Evolutionary conservation across 495 filamentous ascomycete genomes (phyloP).

Genomic region (Hypoxylon fuscum): DNA sequence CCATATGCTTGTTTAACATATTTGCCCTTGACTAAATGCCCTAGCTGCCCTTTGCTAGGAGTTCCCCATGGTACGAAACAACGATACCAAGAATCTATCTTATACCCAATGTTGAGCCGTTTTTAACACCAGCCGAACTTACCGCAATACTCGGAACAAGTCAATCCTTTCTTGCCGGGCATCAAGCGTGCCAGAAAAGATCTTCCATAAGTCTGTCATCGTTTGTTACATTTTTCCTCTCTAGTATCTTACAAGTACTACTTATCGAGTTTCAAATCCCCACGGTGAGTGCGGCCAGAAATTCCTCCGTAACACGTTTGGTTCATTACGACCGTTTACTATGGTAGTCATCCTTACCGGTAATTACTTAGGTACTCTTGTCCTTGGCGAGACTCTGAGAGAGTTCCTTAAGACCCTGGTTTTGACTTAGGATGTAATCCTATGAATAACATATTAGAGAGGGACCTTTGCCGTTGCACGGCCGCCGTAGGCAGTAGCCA

Average conservation of each 20-base stretch:
- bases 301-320: neutral
- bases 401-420: conserved; percentile 6
- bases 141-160: too few relatives aligned
- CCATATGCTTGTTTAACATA: too few relatives aligned
- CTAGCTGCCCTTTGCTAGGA: too few relatives aligned
- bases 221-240: neutral
- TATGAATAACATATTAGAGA: conserved; percentile 2
- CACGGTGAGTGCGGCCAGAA: neutral
- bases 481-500: neutral
- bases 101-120: too few relatives aligned
- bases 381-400: neutral
- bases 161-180: too few relatives aligned
- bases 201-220: too few relatives aligned
- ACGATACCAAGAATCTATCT: too few relatives aligned
- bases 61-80: too few relatives aligned
- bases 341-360: too few relatives aligned
- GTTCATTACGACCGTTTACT: neutral
- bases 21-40: too few relatives aligned
- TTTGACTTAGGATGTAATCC: conserved; percentile 8
- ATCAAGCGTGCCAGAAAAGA: too few relatives aligned
- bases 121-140: too few relatives aligned
- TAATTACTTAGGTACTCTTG: neutral
- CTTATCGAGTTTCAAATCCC: neutral
- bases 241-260: neutral
- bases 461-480: neutral